Base-by-base conservation (phyloP, 441 rosid species). In the Erysimum pusillum region DNA sequence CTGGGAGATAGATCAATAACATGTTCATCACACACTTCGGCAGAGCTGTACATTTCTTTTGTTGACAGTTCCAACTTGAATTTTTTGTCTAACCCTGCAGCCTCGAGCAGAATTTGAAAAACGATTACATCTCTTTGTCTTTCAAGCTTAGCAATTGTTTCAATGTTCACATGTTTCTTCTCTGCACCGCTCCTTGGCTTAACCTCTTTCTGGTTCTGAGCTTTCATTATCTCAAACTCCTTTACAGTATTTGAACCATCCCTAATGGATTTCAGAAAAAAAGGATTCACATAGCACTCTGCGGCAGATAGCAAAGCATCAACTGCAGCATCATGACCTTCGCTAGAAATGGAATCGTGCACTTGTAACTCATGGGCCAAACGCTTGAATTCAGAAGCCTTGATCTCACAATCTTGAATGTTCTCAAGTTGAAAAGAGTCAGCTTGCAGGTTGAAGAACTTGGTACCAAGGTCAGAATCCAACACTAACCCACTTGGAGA, bases 291-390 rank as follows among this genome's bases (percentile, higher is more conserved):
- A 76, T 92, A 89, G 81, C 97, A 92, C 84, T 92, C 97, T 52
- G 96, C 97, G 51, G 97, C 96, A 84, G 89, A 81, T 70, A 92
- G 93, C 80, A 92, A 82, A 73, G 97, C 96, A 87, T 90, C 96
- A 22, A 92, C 79, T 66, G 93, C 86, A 78, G 94, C 97, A 79
- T 90, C 88, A 80, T 92, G 97, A 79, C 91, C 85, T 85, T 90
- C 96, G 72, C 57, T 54, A 36, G 90, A 78, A 71, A 81, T 79
- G 49, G 87, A 89, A 83, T 67, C 73, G 77, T 83, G 87, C 11
- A 83, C 84, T 74, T 87, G 84, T 61, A 92, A 86, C 83, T 90
- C 91, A 67, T 76, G 84, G 82, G 97, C 97, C 84, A 92, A 81
- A 79, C 86, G 86, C 57, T 79, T 86, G 80, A 90, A 92, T 80